These are phyloP conservation scores for Agastache rugosa DNA, from an alignment of 257 asterid genomes.

Conservation along the genomic window DNA sequence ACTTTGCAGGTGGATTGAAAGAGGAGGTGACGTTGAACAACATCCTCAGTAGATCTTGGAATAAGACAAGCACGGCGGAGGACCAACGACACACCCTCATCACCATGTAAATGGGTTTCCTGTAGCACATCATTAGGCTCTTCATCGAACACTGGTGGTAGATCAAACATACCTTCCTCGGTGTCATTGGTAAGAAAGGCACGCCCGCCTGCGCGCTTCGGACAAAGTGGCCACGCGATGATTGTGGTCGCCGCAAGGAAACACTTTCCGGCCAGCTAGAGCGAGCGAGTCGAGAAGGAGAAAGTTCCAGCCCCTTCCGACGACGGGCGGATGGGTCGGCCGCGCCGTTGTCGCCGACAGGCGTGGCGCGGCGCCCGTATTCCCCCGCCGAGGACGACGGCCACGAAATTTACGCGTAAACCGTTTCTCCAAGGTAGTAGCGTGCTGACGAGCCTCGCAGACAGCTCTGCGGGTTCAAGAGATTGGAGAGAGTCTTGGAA, in stretches of 20 bases:
- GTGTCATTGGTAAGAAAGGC: not conserved
- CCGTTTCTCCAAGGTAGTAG: not conserved
- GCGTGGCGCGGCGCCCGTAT: not conserved
- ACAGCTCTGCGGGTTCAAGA: not conserved
- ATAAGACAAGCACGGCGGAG: too few relatives aligned
- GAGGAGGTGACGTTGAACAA: too few relatives aligned
- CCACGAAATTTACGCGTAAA: not conserved
- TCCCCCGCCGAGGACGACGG: too few relatives aligned
- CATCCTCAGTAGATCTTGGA: too few relatives aligned
- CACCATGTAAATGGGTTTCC: not conserved
- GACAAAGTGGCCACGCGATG: not conserved
- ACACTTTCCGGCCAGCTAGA: not conserved
- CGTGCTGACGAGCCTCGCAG: not conserved
- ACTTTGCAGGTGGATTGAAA: too few relatives aligned
- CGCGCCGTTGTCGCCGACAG: not conserved
- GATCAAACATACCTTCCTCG: not conserved
- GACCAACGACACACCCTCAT: not conserved
- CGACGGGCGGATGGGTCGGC: not conserved
- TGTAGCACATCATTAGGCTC: not conserved
- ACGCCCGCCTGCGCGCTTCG: not conserved
- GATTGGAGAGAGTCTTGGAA: not conserved
- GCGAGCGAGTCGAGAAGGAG: too few relatives aligned
- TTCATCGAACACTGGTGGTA: not conserved
- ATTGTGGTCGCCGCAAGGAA: not conserved
- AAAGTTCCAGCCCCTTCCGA: not conserved